Base-by-base conservation (phyloP, 257 asterid species). In the Echium plantagineum region DNA sequence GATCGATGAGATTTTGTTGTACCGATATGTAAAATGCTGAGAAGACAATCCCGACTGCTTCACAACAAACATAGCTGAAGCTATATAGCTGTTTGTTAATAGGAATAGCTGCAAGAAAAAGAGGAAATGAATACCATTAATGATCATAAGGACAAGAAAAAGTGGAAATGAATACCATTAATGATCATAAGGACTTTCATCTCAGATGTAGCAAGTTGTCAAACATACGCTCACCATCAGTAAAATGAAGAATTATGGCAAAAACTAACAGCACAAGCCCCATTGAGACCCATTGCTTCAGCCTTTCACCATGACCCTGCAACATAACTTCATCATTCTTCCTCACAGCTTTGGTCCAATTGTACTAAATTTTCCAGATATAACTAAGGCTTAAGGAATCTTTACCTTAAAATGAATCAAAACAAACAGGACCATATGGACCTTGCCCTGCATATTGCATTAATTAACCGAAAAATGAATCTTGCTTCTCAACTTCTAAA, bases 51-150 rank as follows among this genome's bases (percentile, higher is more conserved):
- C 94, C 95, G 55, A 94, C 98, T n/a, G 83, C 86, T 59, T 95
- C 98, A 42, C 90, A 83, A 65, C 90, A 87, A 52, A 85, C 88
- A 61, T 85, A 90, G 74, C 96, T 90, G 83, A 90, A 81, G 61
- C 94, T 87, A 19, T 87, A 90, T 52, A 87, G 88, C 71, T 90
- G 96, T 78, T 90, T 90, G 79, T 90, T 87, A 68, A 90, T 71
- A 8, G 98, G 96, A 75, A 90, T 87, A 55, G 88, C 97, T 86
- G 85, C 67, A 61, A 18, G 24, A 63, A 69, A 9, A 12, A 47
- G 48, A 52, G 2, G 9, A 1, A 49, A 21, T 9, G 15, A 55
- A 12, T 13, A 1, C 17, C 5, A 35, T 64, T 20, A 38, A 48
- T 21, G 8, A 18, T 62, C 20, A n/a, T n/a, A 60, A 12, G n/a